Percentiles rank a stretch among this genome's conserved stretches.
These are phyloP conservation scores for Chrysochromulina tobinii DNA, from an alignment of 78 protist genomes.

Conservation along the genomic window DNA sequence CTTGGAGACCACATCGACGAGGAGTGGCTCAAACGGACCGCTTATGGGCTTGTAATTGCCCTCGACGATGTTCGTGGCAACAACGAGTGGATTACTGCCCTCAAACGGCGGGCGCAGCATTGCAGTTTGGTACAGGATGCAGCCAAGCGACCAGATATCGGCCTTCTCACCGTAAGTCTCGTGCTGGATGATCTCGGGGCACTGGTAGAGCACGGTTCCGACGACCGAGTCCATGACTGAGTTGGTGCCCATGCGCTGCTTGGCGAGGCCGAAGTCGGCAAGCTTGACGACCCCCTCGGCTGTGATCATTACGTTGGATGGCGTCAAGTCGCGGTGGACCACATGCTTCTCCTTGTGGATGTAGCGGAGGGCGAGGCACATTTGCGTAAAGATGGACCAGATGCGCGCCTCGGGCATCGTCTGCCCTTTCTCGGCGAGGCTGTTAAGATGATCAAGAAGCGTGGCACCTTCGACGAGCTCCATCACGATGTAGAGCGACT, in stretches of 20 bases:
- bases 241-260: constrained; percentile 15
- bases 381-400: not conserved
- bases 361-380: constrained; percentile 44
- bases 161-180: constrained; percentile 46
- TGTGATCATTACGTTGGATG: constrained; percentile 30
- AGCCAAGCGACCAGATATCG: constrained; percentile 33
- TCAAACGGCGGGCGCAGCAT: not conserved
- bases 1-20: not conserved
- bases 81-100: constrained; percentile 3
- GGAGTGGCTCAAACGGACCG: not conserved
- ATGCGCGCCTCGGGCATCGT: not conserved
- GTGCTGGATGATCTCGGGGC: constrained; percentile 42
- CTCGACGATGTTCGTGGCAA: not conserved
- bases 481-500: constrained; percentile 25
- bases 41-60: not conserved
- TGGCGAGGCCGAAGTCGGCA: constrained; percentile 34
- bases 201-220: constrained; percentile 35
- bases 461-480: constrained; percentile 44
- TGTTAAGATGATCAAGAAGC: not conserved
- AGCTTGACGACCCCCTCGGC: not conserved
- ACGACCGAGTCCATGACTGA: constrained; percentile 30
- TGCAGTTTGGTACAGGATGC: not conserved
- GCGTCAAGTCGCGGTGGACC: constrained; percentile 51
- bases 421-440: not conserved
- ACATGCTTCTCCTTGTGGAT: constrained; percentile 34